Evolutionary conservation across 306 rosid genomes (phyloP).

Genomic region (Dicorynia guianensis): DNA sequence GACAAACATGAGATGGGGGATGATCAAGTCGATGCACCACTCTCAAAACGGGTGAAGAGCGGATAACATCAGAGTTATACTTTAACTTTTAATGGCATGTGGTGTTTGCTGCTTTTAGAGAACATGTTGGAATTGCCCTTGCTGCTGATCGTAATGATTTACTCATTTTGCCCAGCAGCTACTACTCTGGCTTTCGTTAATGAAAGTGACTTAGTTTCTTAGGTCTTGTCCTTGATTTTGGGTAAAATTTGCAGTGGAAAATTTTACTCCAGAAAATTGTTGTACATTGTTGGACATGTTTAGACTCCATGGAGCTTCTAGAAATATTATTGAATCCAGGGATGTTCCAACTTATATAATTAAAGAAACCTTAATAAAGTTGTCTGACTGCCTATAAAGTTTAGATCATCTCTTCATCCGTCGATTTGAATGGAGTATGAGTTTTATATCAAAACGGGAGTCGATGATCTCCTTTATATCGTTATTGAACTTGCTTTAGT

Average conservation of each 20-base stretch:
- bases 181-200: constrained; percentile 15
- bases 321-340: constrained; percentile 4
- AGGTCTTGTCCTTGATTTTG: constrained; percentile 35
- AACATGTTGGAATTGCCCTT: constrained; percentile 31
- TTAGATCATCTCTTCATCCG: not conserved
- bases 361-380: constrained; percentile 3
- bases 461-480: not conserved
- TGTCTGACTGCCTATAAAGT: not conserved
- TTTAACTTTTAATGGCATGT: not conserved
- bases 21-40: constrained; percentile 27
- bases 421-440: not conserved
- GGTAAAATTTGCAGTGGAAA: constrained; percentile 19
- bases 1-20: constrained; percentile 20
- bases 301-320: constrained; percentile 10
- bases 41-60: constrained; percentile 54
- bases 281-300: constrained; percentile 27
- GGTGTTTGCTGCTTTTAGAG: constrained; percentile 27
- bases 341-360: constrained; percentile 15
- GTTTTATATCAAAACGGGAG: not conserved
- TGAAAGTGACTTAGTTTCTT: not conserved
- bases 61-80: constrained; percentile 20
- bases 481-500: too few relatives aligned
- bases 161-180: not conserved
- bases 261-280: constrained; percentile 20
- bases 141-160: constrained; percentile 30